phyloP scores from a whole-genome alignment of 441 rosid genomes.

The Jatropha multifida region DNA sequence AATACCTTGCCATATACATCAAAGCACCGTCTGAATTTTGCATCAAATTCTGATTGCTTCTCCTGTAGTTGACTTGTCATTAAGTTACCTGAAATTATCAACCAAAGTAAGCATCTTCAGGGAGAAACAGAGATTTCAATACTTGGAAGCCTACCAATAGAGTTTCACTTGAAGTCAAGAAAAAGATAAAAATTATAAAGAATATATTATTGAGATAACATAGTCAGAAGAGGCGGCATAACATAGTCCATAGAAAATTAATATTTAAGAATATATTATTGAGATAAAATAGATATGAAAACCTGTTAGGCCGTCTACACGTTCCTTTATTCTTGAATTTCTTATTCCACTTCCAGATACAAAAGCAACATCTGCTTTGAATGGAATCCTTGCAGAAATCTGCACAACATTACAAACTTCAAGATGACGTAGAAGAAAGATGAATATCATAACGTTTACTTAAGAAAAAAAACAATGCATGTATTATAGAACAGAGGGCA shows the following conservation, averaged over 20 bases:
- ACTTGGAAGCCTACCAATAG: background rate
- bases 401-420: constrained; percentile 32
- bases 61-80: constrained; percentile 55
- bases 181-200: background rate
- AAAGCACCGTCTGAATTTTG: constrained; percentile 62
- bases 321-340: constrained; percentile 60
- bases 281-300: constrained; percentile 23
- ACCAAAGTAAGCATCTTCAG: constrained; percentile 13
- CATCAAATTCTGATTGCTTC: constrained; percentile 70
- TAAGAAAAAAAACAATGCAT: constrained; percentile 9
- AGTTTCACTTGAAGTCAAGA: background rate
- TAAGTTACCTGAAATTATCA: constrained; percentile 44
- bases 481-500: background rate
- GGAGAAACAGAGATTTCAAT: constrained; percentile 3
- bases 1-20: constrained; percentile 67
- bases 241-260: background rate
- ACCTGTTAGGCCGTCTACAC: constrained; percentile 83
- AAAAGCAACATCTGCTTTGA: constrained; percentile 73
- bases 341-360: constrained; percentile 60
- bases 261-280: constrained; percentile 17
- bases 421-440: constrained; percentile 6
- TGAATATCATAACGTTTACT: constrained; percentile 14
- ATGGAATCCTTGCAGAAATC: constrained; percentile 81
- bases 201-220: too few species aligned
- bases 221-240: background rate